A percentile compares a stretch with the other conserved stretches of the same genome.
phyloP scores from a whole-genome alignment of 768 basidiomycete species.

The Lentinus tigrinus region DNA sequence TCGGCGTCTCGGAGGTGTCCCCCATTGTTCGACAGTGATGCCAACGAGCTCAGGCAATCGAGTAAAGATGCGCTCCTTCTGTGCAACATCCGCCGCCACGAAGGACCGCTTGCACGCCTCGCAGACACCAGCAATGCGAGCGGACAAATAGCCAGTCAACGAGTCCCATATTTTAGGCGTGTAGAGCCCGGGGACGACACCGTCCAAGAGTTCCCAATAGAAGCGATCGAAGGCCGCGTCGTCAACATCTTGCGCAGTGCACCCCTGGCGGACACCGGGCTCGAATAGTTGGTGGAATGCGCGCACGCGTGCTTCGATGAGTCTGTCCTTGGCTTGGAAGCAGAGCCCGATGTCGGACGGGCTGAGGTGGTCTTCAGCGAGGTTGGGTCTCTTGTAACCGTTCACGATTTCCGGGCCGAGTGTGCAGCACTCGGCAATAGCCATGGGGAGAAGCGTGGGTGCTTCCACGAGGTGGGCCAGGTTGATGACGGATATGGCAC shows the following conservation, averaged over 20 bases:
- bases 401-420: neutral
- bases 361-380: neutral
- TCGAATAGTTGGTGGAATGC: neutral
- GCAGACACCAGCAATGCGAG: too few species aligned
- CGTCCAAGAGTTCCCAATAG: neutral
- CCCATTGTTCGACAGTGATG: too few species aligned
- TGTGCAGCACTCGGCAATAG: neutral
- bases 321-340: neutral
- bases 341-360: neutral
- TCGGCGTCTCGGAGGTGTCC: too few species aligned
- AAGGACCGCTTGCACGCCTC: too few species aligned
- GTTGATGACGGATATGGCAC: slow-evolving; percentile 5
- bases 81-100: too few species aligned
- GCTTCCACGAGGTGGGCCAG: slow-evolving; percentile 6
- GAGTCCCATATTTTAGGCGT: neutral
- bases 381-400: slow-evolving; percentile 1
- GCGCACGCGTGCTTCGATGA: neutral
- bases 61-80: too few species aligned
- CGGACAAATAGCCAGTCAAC: too few species aligned
- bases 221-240: neutral
- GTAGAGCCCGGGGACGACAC: neutral
- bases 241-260: neutral
- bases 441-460: neutral
- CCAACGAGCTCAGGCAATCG: too few species aligned
- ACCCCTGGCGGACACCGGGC: neutral